A percentile compares a stretch with the other conserved stretches of the same genome.
Conservation (phyloP, 352 stramenopile species). For the Globisporangium spiculum region DNA sequence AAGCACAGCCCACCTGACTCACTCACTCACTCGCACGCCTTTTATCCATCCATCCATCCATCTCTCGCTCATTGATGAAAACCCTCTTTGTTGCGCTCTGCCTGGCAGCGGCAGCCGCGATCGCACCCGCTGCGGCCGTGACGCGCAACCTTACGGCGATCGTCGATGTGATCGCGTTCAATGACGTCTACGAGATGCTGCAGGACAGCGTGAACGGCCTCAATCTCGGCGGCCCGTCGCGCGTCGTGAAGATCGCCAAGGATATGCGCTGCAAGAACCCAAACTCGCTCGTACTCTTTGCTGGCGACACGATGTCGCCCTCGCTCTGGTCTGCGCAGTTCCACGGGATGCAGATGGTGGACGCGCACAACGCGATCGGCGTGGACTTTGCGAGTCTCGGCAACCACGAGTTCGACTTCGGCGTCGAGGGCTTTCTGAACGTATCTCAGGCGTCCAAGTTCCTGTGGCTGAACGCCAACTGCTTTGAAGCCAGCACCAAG, state of each 20-base stretch:
- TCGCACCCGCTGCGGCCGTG: not conserved
- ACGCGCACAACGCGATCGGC: conserved; percentile 72
- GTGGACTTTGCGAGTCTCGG: conserved; percentile 68
- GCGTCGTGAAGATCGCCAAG: conserved; percentile 52
- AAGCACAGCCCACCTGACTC: not conserved
- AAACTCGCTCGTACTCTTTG: conserved; percentile 24
- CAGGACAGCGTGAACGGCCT: conserved; percentile 54
- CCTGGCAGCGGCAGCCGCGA: not conserved
- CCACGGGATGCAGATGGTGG: conserved; percentile 76
- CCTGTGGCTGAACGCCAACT: conserved; percentile 69
- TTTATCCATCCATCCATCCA: not conserved
- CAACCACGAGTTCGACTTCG: conserved; percentile 84
- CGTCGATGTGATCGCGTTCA: conserved; percentile 73
- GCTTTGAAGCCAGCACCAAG: conserved; percentile 20
- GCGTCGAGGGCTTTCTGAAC: conserved; percentile 69
- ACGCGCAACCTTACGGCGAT: conserved; percentile 38
- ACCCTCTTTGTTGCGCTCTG: not conserved
- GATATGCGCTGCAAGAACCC: conserved; percentile 50
- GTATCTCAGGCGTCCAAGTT: conserved; percentile 56
- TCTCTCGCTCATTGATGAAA: not conserved
- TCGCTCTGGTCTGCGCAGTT: conserved; percentile 62
- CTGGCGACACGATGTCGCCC: not conserved
- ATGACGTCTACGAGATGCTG: conserved; percentile 79
- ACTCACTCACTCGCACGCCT: not conserved
- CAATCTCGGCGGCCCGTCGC: conserved; percentile 62